Percentiles rank a stretch among this genome's conserved stretches.
These are phyloP conservation scores for Ascochyta pisi DNA, from an alignment of 2,329 filamentous ascomycete genomes.

Conservation along the genomic window DNA sequence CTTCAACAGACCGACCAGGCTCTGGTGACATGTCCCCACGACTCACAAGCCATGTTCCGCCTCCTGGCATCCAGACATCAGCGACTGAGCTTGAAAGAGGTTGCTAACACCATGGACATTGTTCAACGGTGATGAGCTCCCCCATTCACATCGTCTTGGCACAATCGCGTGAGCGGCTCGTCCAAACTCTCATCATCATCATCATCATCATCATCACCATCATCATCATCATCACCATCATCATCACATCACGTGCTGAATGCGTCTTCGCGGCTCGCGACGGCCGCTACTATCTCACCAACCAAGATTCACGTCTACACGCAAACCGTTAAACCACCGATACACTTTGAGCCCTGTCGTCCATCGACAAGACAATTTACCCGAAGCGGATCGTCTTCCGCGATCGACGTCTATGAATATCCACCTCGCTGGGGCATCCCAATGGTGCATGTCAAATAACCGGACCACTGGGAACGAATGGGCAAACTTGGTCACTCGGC, in stretches of 20 bases:
- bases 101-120: neutral
- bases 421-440: conserved; percentile 6
- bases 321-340: conserved; percentile 21
- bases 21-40: neutral
- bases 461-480: neutral
- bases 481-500: neutral
- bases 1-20: neutral
- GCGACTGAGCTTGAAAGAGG: neutral
- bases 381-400: conserved; percentile 15
- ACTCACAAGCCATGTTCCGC: neutral
- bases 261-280: conserved; percentile 4
- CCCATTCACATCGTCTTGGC: neutral
- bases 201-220: conserved; percentile 2
- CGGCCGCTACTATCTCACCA: conserved; percentile 10
- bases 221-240: neutral
- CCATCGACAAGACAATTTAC: conserved; percentile 2
- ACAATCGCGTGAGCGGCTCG: neutral
- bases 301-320: conserved; percentile 9
- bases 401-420: conserved; percentile 15
- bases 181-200: neutral
- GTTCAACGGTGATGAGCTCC: neutral
- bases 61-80: neutral
- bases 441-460: conserved; percentile 3
- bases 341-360: conserved; percentile 12
- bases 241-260: conserved; percentile 8